Evolutionary conservation across 176 grass and related monocot genomes (phyloP), one percentile per base, ranked within the genome.

Genomic region (Calamus simplicifolius): DNA sequence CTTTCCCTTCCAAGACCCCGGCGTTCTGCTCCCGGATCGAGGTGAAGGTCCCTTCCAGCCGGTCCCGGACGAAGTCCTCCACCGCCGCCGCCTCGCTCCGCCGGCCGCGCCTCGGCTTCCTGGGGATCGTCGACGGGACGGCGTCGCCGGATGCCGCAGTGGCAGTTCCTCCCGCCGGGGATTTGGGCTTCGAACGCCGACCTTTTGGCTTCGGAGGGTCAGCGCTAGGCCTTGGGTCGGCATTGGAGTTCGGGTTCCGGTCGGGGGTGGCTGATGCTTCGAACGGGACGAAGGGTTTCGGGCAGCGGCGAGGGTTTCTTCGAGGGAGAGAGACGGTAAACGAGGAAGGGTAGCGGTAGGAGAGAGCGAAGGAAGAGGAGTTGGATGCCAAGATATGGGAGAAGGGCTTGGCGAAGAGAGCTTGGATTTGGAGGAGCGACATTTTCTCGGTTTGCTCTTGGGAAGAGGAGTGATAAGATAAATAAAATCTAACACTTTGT

Each of bases 61-160:
- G 87, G 61, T 68, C 68, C 31, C 78, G 70, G 26, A 98, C 84
- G 58, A 82, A 85, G 65, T 98, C 79, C 81, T 98, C 81, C 75
- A 87, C 84, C 2, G 83, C 78, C 57, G 52, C 72, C 14, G 70
- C 63, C 66, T 91, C 83, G 59, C 87, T 58, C 7, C 78, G 75
- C 28, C 79, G 78, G 8, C 84, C 79, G 14, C 84, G 75, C 0
- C 75, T 69, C 6, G 78, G 74, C 58, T 85, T 88, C n/a, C 61
- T 72, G 21, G 93, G 73, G 8, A 77, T 88, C 30, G 69, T 71
- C 43, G 30, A 21, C 69, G 21, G 77, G 77, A 13, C 23, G 35
- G 69, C 82, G 26, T 76, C 68, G 52, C 1, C 69, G 2, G 62
- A 23, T 4, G 49, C 16, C 8, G 23, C 15, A 8, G 16, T 26